Conservation (phyloP, 2,329 filamentous ascomycete genomes). For the Paecilomyces fulvus region DNA sequence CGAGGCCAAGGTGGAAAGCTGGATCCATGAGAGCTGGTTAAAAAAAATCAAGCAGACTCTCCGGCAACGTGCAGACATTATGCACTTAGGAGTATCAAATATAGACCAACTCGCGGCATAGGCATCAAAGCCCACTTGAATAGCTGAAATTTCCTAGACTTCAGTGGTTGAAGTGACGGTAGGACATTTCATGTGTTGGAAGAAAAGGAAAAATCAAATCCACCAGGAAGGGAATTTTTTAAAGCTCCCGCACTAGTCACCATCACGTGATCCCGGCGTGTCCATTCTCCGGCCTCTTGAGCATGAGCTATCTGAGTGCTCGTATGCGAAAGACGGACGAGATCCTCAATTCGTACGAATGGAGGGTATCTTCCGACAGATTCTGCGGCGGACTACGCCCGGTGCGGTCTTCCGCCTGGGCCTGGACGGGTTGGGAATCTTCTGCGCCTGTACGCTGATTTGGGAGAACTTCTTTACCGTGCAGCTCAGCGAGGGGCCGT, state of each 20-base stretch:
- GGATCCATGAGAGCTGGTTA: background rate
- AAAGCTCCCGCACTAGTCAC: background rate
- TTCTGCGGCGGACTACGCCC: constrained; percentile 15
- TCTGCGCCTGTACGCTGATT: constrained; percentile 28
- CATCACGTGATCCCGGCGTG: background rate
- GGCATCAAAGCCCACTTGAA: too few species aligned
- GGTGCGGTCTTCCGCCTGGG: constrained; percentile 18
- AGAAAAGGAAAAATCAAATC: background rate
- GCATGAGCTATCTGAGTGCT: background rate
- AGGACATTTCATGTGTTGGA: background rate
- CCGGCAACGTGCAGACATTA: background rate
- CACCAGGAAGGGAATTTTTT: background rate
- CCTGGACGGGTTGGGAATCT: constrained; percentile 24
- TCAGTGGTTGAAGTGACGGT: background rate
- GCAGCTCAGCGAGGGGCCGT: constrained; percentile 59
- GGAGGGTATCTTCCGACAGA: constrained; percentile 21
- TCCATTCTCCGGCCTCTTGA: background rate
- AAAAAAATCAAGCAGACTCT: background rate
- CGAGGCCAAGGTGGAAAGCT: background rate
- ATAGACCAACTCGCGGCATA: background rate
- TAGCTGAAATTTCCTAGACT: background rate
- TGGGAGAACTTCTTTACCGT: constrained; percentile 55
- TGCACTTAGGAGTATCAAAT: background rate
- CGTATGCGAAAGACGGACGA: background rate
- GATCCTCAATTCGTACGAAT: constrained; percentile 9